Conservation (phyloP, 768 basidiomycete species). For the Leccinum disarticulatum region DNA sequence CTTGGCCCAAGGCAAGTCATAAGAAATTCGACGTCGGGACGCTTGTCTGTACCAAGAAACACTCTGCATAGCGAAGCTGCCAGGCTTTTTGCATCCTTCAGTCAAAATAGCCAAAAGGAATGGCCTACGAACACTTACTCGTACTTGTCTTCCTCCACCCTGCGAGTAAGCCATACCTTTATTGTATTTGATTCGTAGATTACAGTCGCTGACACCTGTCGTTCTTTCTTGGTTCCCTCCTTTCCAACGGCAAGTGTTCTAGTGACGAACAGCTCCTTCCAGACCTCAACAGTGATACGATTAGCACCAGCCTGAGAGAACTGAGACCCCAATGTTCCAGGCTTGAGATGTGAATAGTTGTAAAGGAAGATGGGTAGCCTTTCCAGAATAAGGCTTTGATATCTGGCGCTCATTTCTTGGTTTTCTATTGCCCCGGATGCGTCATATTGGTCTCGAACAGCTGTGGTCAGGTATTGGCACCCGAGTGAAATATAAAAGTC, state of each 20-base stretch:
- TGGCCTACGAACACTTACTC: slow-evolving; percentile 49
- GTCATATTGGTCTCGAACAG: slow-evolving; percentile 74
- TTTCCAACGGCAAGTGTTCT: slow-evolving; percentile 57
- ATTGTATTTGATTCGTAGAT: slow-evolving; percentile 51
- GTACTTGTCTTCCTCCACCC: slow-evolving; percentile 77
- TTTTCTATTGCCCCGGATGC: slow-evolving; percentile 47
- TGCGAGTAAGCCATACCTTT: slow-evolving; percentile 71
- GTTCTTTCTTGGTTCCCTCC: slow-evolving; percentile 41
- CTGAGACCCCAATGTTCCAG: slow-evolving; percentile 57
- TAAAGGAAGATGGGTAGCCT: slow-evolving; percentile 85
- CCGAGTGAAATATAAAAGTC: slow-evolving; percentile 77
- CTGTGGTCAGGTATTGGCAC: slow-evolving; percentile 60
- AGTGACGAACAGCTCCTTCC: slow-evolving; percentile 57
- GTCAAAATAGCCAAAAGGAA: too few relatives aligned
- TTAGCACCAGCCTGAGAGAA: slow-evolving; percentile 42
- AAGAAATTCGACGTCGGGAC: slow-evolving; percentile 82
- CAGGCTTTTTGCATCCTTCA: slow-evolving; percentile 47
- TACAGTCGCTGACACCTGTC: slow-evolving; percentile 71
- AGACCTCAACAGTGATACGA: slow-evolving; percentile 59
- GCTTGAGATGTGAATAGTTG: slow-evolving; percentile 67
- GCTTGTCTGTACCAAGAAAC: slow-evolving; percentile 45
- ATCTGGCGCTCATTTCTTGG: slow-evolving; percentile 45
- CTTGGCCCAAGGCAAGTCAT: slow-evolving; percentile 90
- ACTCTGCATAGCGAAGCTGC: slow-evolving; percentile 55
- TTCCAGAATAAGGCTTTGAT: slow-evolving; percentile 63